Evolutionary conservation across 164 flowering plant genomes (phyloP).

Genomic region (Macadamia integrifolia): DNA sequence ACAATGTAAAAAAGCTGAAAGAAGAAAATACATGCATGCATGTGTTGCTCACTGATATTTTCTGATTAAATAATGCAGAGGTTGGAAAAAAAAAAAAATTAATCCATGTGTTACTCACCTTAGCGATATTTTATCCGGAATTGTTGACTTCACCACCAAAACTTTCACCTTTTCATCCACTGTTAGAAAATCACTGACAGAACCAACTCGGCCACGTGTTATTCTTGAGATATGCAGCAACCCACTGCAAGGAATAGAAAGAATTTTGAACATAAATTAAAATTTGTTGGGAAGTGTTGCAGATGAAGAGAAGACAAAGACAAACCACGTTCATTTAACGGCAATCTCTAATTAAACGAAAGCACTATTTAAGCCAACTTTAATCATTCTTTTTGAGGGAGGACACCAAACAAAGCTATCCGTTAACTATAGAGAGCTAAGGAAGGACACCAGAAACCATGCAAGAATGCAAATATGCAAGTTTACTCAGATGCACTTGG

Average conservation of each 20-base stretch:
- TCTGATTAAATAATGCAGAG: not conserved
- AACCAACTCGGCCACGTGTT: conserved; percentile 37
- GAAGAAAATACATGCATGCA: no score
- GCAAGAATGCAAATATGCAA: no score
- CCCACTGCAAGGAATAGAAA: conserved; percentile 55
- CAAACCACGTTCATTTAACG: not conserved
- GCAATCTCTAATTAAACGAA: not conserved
- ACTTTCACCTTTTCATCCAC: conserved; percentile 81
- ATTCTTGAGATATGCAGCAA: conserved; percentile 86
- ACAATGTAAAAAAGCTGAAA: no score
- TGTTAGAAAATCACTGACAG: conserved; percentile 56
- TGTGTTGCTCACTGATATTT: no score
- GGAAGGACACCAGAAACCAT: no score
- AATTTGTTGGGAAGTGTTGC: not conserved
- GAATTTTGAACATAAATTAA: conserved; percentile 1
- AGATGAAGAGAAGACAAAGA: not conserved
- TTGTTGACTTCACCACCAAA: conserved; percentile 70
- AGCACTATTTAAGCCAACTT: no score
- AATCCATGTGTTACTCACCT: conserved; percentile 39
- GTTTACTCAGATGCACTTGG: no score
- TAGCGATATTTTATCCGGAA: conserved; percentile 80
- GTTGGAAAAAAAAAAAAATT: not conserved
- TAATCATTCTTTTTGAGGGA: no score
- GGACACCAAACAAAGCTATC: no score
- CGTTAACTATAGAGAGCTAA: no score